A percentile compares a stretch with the other conserved stretches of the same genome.
Evolutionary conservation across 106 monocot species (phyloP).

Genomic region (Cymbidium sinense): DNA sequence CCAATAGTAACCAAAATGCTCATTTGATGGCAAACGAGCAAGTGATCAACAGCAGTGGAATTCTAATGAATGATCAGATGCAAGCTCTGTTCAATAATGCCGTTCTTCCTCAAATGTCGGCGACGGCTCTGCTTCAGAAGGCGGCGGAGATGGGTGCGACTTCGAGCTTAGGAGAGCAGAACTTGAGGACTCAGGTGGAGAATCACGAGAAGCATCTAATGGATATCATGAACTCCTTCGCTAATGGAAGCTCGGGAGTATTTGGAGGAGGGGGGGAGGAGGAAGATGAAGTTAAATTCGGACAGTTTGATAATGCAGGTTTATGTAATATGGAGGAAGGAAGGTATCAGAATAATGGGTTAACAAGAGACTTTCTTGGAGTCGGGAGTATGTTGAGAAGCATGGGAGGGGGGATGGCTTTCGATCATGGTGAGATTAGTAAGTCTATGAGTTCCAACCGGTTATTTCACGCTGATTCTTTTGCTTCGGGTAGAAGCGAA

Average conservation of each 20-base stretch:
- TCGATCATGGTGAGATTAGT: neutral
- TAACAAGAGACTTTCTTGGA: slow-evolving; percentile 81
- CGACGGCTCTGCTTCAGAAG: slow-evolving; percentile 85
- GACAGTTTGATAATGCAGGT: slow-evolving; percentile 21
- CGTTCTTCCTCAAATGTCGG: slow-evolving; percentile 82
- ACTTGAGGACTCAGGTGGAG: slow-evolving; percentile 27
- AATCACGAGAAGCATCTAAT: slow-evolving; percentile 44
- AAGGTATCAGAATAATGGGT: slow-evolving; percentile 33
- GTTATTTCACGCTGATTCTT: neutral
- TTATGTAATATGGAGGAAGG: slow-evolving; percentile 42
- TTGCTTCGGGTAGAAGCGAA: neutral
- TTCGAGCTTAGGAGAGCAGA: slow-evolving; percentile 15
- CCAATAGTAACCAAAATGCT: slow-evolving; percentile 8
- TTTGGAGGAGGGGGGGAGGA: slow-evolving; percentile 11
- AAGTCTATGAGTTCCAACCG: neutral
- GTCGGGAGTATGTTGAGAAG: slow-evolving; percentile 53
- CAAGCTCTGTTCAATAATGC: slow-evolving; percentile 23
- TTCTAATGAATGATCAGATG: slow-evolving; percentile 9
- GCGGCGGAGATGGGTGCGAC: slow-evolving; percentile 76
- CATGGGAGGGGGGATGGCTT: slow-evolving; percentile 15
- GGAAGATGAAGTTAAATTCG: slow-evolving; percentile 1
- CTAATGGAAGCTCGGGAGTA: slow-evolving; percentile 29
- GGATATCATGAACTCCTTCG: slow-evolving; percentile 73
- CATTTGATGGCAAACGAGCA: slow-evolving; percentile 36
- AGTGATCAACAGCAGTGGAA: slow-evolving; percentile 8